Evolutionary conservation across 345 rosid genomes (phyloP), one percentile per base, ranked within the genome.

Genomic region (Boechera retrofracta): DNA sequence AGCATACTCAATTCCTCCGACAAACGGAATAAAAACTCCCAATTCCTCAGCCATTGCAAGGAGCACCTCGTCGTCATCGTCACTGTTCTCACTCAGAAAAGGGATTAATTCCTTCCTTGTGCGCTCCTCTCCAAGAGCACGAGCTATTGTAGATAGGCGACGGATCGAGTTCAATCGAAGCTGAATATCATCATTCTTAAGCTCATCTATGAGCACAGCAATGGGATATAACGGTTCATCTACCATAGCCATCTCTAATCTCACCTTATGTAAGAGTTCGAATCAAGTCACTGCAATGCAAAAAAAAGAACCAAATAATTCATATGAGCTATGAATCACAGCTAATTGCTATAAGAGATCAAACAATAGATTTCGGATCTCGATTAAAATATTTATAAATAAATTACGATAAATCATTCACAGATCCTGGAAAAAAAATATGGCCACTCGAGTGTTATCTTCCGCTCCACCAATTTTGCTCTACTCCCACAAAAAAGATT

Each of bases 71-170:
- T 94, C 97, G 29, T 94, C 97, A 42, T 94, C 97, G 3, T 94
- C 98, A 76, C 91, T 94, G 83, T 92, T 94, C 82, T 94, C 98
- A 21, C 95, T 87, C 67, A 92, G 72, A 72, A 94, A 94, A 0
- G 98, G 98, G 61, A 94, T 90, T 49, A 94, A 73, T 74, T 94
- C 98, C 85, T 89, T 94, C 64, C 98, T 83, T 0, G 97, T 92
- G 58, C 97, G 84, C 59, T 94, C 98, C 81, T 94, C 98, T 18
- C 98, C 97, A 49, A 94, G 97, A 15, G 98, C 98, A 49, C 95
- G 95, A 3, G 97, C 97, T 44, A 94, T 94, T 0, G 98, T 94
- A 36, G 98, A 92, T 26, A 94, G 77, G 62, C 97, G 85, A 21
- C 97, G 90, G 53, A 94, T 94, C 0, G 98, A 92, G 85, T 90